A percentile compares a stretch with the other conserved stretches of the same genome.
These are phyloP conservation scores for Theileria orientalis DNA, from an alignment of 169 alveolate genomes.

Conservation along the genomic window DNA sequence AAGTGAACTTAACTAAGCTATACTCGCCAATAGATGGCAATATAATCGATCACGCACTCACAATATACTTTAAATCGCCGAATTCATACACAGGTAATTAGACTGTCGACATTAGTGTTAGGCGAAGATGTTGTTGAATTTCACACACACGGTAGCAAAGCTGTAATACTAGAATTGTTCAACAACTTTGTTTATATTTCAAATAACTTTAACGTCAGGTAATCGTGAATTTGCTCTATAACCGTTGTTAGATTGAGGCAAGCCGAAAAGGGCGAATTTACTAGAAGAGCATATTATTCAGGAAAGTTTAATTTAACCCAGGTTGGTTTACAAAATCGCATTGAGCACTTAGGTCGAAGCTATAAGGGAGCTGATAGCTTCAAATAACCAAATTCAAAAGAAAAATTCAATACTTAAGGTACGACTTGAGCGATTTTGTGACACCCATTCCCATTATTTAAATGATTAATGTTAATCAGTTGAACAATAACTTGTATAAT, in stretches of 20 bases:
- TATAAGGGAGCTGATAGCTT: conserved; percentile 45
- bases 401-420: conserved; percentile 51
- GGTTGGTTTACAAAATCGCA: conserved; percentile 12
- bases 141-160: conserved; percentile 74
- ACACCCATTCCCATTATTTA: neutral
- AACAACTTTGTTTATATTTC: conserved; percentile 39
- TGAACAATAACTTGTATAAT: neutral
- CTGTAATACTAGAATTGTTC: conserved; percentile 63
- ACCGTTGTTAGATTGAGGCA: conserved; percentile 51
- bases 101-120: neutral
- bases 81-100: conserved; percentile 69
- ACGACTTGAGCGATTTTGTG: neutral
- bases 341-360: conserved; percentile 50
- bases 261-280: conserved; percentile 74
- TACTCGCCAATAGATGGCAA: conserved; percentile 12
- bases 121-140: conserved; percentile 81
- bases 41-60: conserved; percentile 49
- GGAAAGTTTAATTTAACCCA: conserved; percentile 67
- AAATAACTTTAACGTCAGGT: conserved; percentile 2
- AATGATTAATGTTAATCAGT: conserved; percentile 16
- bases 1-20: conserved; percentile 25
- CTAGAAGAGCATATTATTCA: conserved; percentile 71
- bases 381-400: conserved; percentile 30
- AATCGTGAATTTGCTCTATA: neutral
- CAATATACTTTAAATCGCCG: conserved; percentile 61